Conservation (phyloP, 176 grass and related monocot genomes). For the Canna indica region DNA sequence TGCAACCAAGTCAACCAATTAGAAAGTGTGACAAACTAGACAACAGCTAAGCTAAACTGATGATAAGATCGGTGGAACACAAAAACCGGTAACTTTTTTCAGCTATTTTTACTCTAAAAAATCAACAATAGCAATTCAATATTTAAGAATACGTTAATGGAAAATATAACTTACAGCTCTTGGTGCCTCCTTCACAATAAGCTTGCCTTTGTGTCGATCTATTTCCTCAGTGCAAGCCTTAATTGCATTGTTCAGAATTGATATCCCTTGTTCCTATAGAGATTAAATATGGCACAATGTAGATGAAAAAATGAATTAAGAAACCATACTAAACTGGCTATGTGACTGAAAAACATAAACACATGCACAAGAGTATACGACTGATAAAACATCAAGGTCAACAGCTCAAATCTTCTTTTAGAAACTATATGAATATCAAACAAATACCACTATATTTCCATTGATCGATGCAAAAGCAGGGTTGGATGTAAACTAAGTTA, state of each 20-base stretch:
- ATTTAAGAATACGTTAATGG: neutral
- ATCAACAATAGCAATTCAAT: neutral
- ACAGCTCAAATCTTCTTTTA: neutral
- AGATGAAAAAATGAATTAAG: neutral
- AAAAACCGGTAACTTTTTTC: too few species aligned
- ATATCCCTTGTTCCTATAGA: conserved; percentile 23
- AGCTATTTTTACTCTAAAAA: neutral
- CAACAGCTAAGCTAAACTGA: too few species aligned
- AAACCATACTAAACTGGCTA: neutral
- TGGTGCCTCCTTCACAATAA: conserved; percentile 19
- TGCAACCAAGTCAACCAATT: too few species aligned
- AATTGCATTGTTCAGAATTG: conserved; percentile 16
- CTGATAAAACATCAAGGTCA: neutral
- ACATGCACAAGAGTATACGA: neutral
- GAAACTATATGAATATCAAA: neutral
- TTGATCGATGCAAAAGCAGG: too few species aligned
- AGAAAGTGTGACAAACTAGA: too few species aligned
- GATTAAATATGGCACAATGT: neutral
- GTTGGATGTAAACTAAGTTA: too few species aligned
- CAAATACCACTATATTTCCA: too few species aligned
- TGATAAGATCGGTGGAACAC: too few species aligned
- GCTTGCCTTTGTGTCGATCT: conserved; percentile 20
- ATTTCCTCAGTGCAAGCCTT: conserved; percentile 24
- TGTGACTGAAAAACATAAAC: neutral
- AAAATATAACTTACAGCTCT: conserved; percentile 25